Conservation (phyloP, 176 grass and related monocot species). For the Zea mays region Zm-B73-REFERENCE-NAM-5.0 NC_050097.1:67749001-67749500, state of each 20-base stretch:
- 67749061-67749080: conserved; percentile 15
- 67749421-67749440: background rate
- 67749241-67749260: background rate
- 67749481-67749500: background rate
- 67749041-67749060: background rate
- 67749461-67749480: background rate
- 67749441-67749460: background rate
- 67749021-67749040: background rate
- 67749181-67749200: conserved; percentile 24
- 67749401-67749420: background rate
- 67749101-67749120: background rate
- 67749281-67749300: conserved; percentile 43
- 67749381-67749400: background rate
- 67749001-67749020: conserved; percentile 3
- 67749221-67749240: conserved; percentile 41
- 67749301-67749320: background rate
- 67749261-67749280: conserved; percentile 49
- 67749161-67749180: background rate
- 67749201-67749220: conserved; percentile 38
- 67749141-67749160: background rate
- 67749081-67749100: background rate
- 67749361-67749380: conserved; percentile 10
- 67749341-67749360: conserved; percentile 40
- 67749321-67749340: background rate
- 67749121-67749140: background rate